These are phyloP conservation scores for Chrysosporium keratinophilum DNA, from an alignment of 2,329 filamentous ascomycete genomes.

Conservation along the genomic window DNA sequence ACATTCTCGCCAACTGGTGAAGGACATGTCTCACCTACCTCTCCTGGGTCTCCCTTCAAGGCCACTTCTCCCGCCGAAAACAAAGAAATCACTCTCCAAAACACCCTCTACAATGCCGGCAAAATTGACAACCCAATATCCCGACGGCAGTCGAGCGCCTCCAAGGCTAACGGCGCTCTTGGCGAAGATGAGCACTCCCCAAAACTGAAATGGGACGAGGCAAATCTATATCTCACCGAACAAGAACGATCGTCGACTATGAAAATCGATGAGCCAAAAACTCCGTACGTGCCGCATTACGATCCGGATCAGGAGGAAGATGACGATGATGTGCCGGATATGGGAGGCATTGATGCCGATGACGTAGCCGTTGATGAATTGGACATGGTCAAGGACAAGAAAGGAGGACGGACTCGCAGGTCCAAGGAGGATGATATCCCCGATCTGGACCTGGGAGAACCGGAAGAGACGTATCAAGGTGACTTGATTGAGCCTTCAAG, in stretches of 20 bases:
- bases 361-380: slow-evolving; percentile 60
- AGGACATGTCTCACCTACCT: slow-evolving; percentile 23
- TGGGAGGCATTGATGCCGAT: slow-evolving; percentile 51
- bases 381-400: slow-evolving; percentile 40
- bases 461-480: slow-evolving; percentile 53
- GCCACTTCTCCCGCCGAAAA: slow-evolving; percentile 44
- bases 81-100: slow-evolving; percentile 85
- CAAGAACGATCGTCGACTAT: slow-evolving; percentile 91
- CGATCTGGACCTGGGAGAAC: slow-evolving; percentile 81
- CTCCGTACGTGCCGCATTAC: slow-evolving; percentile 86
- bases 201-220: slow-evolving; percentile 95
- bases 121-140: slow-evolving; percentile 58
- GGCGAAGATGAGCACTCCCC: slow-evolving; percentile 53
- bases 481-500: slow-evolving; percentile 33
- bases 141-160: slow-evolving; percentile 57
- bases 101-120: slow-evolving; percentile 89
- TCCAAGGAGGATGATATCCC: slow-evolving; percentile 69
- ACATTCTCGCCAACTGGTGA: slow-evolving; percentile 37
- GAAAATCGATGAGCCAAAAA: slow-evolving; percentile 99
- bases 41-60: slow-evolving; percentile 25
- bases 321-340: slow-evolving; percentile 42
- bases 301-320: slow-evolving; percentile 80
- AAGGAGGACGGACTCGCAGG: slow-evolving; percentile 23
- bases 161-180: slow-evolving; percentile 36
- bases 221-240: slow-evolving; percentile 92